A percentile compares a stretch with the other conserved stretches of the same genome.
Evolutionary conservation across 2,329 filamentous ascomycete species (phyloP).

Genomic region (Cladosporium sp.): DNA sequence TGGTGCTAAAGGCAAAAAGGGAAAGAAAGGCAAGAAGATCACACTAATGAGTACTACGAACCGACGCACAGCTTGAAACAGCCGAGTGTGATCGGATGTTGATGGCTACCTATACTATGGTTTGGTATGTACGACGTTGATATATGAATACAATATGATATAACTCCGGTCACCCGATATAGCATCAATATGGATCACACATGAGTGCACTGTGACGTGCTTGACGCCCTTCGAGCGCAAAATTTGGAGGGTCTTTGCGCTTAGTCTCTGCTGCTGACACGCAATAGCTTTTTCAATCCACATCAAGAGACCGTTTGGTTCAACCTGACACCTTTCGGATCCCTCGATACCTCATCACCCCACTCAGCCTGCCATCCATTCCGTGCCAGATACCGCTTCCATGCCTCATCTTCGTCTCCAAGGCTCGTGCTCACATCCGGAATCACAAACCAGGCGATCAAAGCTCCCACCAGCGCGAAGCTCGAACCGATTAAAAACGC

Average conservation of each 20-base stretch:
- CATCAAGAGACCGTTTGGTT: not conserved
- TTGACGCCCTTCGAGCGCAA: too few relatives aligned
- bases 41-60: constrained; percentile 60
- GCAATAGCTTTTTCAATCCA: not conserved
- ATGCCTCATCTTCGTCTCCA: constrained; percentile 35
- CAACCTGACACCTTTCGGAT: constrained; percentile 5
- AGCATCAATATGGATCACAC: too few relatives aligned
- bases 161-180: too few relatives aligned
- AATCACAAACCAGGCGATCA: constrained; percentile 52
- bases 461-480: constrained; percentile 66
- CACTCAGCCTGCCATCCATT: constrained; percentile 30
- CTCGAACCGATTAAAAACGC: constrained; percentile 77
- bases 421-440: constrained; percentile 23
- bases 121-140: too few relatives aligned
- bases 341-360: constrained; percentile 1
- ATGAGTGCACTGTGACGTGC: too few relatives aligned
- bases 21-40: constrained; percentile 63
- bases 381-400: constrained; percentile 40
- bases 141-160: too few relatives aligned
- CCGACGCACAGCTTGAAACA: constrained; percentile 8
- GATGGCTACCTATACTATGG: too few relatives aligned
- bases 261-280: too few relatives aligned
- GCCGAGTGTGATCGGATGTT: too few relatives aligned
- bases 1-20: constrained; percentile 41
- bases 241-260: too few relatives aligned